Evolutionary conservation across 495 filamentous ascomycete species (phyloP), one percentile per base, ranked within the genome.

Genomic region (Astrothelium macrocarpum): DNA sequence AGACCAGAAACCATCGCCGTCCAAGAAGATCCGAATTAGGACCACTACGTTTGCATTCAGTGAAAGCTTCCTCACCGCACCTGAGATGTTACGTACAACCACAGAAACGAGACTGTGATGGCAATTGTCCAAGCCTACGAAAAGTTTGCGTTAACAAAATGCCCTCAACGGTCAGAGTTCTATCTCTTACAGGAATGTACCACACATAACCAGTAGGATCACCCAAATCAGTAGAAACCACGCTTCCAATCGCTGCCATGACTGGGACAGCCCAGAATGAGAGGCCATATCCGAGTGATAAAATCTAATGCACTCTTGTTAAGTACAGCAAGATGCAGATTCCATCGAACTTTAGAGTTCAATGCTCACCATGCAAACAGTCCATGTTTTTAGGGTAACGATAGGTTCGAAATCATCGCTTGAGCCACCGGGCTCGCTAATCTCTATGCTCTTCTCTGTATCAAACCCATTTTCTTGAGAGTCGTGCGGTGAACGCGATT

Each of bases 261-360:
- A 65, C 65, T 7, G 73, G 73, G 1, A 74, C 72, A 53, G 68
- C 65, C 72, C 72, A 76, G 63, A 74, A 76, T 14, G 71, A 72
- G 53, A 76, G 70, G 26, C 71, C 73, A 61, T 75, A 74, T 9
- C 65, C 66, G 16, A 68, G n/a, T 1, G 71, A 60, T 4, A 75
- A 66, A 53, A 75, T 71, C 65, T 68, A 29, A n/a, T n/a, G n/a
- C n/a, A n/a, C n/a, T n/a, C n/a, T n/a, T n/a, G n/a, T n/a, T n/a
- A n/a, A n/a, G n/a, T n/a, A n/a, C n/a, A n/a, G n/a, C n/a, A n/a
- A n/a, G n/a, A n/a, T n/a, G n/a, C n/a, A n/a, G n/a, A n/a, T n/a
- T 36, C 25, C 18, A 39, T 14, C 5, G 14, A 26, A n/a, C 25
- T 31, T n/a, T n/a, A n/a, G 20, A 26, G 26, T 3, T 28, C 29